A percentile compares a stretch with the other conserved stretches of the same genome.
Evolutionary conservation across 768 basidiomycete genomes (phyloP).

Genomic region (Rhodotorula sphaerocarpa): DNA sequence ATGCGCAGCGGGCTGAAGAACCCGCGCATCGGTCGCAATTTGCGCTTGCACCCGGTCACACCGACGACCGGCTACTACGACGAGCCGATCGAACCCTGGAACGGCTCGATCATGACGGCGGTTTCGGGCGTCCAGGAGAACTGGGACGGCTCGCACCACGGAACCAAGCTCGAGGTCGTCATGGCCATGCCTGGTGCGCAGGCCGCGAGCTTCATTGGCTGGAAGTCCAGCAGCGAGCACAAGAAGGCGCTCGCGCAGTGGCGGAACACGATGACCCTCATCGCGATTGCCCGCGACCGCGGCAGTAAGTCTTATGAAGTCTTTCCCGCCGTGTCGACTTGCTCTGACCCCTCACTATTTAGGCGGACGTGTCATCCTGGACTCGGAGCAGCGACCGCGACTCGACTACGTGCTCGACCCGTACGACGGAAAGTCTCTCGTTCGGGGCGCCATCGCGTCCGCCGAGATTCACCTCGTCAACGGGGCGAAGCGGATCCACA

Average conservation of each 20-base stretch:
- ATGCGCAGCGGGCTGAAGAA: constrained; percentile 39
- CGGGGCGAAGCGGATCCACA: constrained; percentile 33
- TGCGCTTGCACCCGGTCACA: constrained; percentile 39
- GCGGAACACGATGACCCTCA: constrained; percentile 32
- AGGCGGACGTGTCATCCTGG: constrained; percentile 31
- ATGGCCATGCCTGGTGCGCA: constrained; percentile 29
- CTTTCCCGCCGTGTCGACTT: no score
- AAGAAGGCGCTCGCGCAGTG: constrained; percentile 31
- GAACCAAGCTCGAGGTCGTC: constrained; percentile 40
- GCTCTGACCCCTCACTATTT: neutral
- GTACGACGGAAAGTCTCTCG: constrained; percentile 33
- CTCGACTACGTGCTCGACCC: constrained; percentile 36
- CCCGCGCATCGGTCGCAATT: constrained; percentile 40
- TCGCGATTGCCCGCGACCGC: constrained; percentile 38
- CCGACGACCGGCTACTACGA: constrained; percentile 37
- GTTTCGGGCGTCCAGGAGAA: constrained; percentile 38
- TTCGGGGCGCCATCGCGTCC: constrained; percentile 31
- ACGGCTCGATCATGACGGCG: constrained; percentile 41
- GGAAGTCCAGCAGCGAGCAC: constrained; percentile 29
- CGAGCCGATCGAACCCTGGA: constrained; percentile 38
- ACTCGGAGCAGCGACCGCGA: constrained; percentile 23
- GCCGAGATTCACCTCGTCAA: constrained; percentile 34
- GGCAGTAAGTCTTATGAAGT: constrained; percentile 17
- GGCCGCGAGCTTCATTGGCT: constrained; percentile 20
- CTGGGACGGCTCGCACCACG: constrained; percentile 37